Conservation (phyloP, 2,329 filamentous ascomycete species). For the Pyricularia pennisetigena region DNA sequence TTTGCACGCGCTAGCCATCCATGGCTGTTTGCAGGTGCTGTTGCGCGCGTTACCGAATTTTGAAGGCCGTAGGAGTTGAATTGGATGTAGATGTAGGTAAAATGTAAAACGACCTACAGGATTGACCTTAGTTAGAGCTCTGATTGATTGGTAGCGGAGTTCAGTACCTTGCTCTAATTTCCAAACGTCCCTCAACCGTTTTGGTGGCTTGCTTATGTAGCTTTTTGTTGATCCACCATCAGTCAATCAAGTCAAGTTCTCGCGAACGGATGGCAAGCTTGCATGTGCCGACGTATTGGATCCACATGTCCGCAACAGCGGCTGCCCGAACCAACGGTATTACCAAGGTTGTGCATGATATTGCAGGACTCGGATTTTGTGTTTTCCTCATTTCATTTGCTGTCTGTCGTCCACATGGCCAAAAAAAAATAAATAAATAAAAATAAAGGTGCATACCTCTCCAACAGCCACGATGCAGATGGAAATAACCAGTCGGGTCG, state of each 20-base stretch:
- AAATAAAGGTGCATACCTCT: neutral
- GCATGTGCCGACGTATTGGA: neutral
- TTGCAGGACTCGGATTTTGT: neutral
- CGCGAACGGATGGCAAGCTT: neutral
- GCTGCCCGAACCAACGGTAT: neutral
- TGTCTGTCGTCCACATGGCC: neutral
- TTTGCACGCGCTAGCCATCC: neutral
- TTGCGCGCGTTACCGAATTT: neutral
- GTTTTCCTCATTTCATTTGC: neutral
- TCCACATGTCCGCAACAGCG: neutral
- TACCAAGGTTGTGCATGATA: neutral
- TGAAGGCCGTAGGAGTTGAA: neutral
- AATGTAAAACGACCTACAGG: neutral
- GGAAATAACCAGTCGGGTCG: neutral
- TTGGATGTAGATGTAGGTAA: neutral
- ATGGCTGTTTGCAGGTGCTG: neutral
- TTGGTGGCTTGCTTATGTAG: neutral
- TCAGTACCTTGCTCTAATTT: neutral
- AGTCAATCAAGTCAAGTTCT: neutral
- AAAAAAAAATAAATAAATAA: too few relatives aligned
- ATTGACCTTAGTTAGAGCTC: neutral
- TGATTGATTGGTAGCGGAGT: neutral
- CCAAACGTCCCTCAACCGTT: neutral
- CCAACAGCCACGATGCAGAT: neutral
- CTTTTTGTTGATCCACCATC: neutral